phyloP scores from a whole-genome alignment of 108 stramenopile genomes.

The Fistulifera pelliculosa region DNA sequence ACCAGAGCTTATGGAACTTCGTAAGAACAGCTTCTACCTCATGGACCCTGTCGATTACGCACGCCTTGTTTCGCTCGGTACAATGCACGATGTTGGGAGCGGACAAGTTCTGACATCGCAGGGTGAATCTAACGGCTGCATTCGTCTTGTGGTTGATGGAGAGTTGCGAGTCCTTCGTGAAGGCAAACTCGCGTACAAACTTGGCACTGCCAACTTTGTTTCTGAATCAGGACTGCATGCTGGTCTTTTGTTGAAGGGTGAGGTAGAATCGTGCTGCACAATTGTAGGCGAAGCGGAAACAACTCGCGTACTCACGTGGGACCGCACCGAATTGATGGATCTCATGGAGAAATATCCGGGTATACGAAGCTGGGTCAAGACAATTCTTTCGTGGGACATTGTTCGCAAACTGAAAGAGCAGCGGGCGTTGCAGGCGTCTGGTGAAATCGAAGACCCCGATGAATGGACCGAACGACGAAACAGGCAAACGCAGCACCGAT shows the following conservation, averaged over 20 bases:
- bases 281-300: slow-evolving; percentile 35
- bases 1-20: slow-evolving; percentile 31
- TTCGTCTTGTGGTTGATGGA: slow-evolving; percentile 66
- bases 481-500: slow-evolving; percentile 63
- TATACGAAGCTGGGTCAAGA: slow-evolving; percentile 53
- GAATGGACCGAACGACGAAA: slow-evolving; percentile 65
- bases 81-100: slow-evolving; percentile 29
- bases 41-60: slow-evolving; percentile 63
- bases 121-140: slow-evolving; percentile 44
- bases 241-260: slow-evolving; percentile 56
- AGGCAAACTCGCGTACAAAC: slow-evolving; percentile 53
- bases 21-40: slow-evolving; percentile 54
- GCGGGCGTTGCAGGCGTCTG: slow-evolving; percentile 40
- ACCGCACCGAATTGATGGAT: slow-evolving; percentile 54
- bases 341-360: slow-evolving; percentile 39
- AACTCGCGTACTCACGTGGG: slow-evolving; percentile 50
- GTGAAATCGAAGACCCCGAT: slow-evolving; percentile 43
- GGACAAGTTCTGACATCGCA: slow-evolving; percentile 51
- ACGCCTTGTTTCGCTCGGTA: slow-evolving; percentile 39
- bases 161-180: slow-evolving; percentile 58
- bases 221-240: slow-evolving; percentile 75
- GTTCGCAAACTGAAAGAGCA: slow-evolving; percentile 78
- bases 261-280: slow-evolving; percentile 53
- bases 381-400: slow-evolving; percentile 75
- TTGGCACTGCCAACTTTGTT: slow-evolving; percentile 76